Conservation (phyloP, 306 rosid species). For the Amphicarpaea edgeworthii region DNA sequence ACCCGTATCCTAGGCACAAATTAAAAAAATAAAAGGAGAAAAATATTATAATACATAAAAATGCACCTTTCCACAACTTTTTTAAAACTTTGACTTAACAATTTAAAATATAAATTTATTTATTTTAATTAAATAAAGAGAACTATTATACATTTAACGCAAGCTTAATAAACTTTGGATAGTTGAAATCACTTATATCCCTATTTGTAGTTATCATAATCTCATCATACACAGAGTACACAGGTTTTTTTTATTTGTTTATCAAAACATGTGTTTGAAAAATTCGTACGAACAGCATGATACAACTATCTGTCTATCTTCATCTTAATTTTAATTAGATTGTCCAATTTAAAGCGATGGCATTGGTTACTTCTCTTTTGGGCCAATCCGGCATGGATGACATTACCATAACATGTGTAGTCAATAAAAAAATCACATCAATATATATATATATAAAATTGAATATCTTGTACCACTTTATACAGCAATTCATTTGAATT, state of each 20-base stretch:
- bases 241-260: neutral
- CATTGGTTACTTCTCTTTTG: too few species aligned
- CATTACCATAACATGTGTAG: neutral
- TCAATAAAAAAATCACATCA: slow-evolving; percentile 28
- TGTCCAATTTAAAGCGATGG: neutral
- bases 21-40: too few species aligned
- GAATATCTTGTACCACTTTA: slow-evolving; percentile 12
- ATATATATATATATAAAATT: neutral
- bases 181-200: too few species aligned
- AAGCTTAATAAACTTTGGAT: too few species aligned
- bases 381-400: too few species aligned
- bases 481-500: slow-evolving; percentile 15
- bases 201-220: neutral
- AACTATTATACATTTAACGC: too few species aligned
- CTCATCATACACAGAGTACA: neutral
- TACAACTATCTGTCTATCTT: neutral
- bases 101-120: too few species aligned
- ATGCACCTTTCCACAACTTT: too few species aligned
- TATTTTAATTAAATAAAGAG: too few species aligned
- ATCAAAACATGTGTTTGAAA: slow-evolving; percentile 2
- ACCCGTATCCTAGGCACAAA: too few species aligned
- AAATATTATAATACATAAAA: too few species aligned
- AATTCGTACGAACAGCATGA: neutral
- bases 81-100: too few species aligned
- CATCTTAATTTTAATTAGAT: neutral